Evolutionary conservation across 1,284 basidiomycete species (phyloP), one percentile per base, ranked within the genome.

Genomic region (Apiotrichum gamsii): DNA sequence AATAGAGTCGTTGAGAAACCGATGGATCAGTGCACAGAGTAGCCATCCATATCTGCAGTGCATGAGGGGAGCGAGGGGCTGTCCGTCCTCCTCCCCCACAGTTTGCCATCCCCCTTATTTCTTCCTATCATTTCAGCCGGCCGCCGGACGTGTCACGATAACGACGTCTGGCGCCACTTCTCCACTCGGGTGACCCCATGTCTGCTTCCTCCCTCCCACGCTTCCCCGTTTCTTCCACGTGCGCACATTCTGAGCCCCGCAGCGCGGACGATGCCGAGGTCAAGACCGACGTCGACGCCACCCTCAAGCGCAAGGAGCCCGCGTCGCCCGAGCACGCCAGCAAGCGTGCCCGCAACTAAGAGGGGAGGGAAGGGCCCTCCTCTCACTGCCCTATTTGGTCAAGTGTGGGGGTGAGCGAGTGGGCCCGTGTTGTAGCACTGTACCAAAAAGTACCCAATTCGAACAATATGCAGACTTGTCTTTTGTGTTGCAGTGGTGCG

Each of bases 261-360:
- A 41, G 39, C 23, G 46, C 43, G 36, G 43, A 47, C 25, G 32
- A 31, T 13, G 16, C 29, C 45, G 24, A 25, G 41, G 45, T 36
- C 45, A n/a, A n/a, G n/a, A n/a, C n/a, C n/a, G n/a, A 25, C 43
- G 48, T 44, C 32, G 52, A 43, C 31, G 29, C 38, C 16, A 29
- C 43, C 45, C 38, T 28, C 44, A 56, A 56, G 50, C 50, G 54
- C 37, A 49, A 56, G 50, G 40, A 35, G 33, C 45, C 49, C 37
- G 53, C 37, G 21, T 56, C 54, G 50, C 49, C 49, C 49, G 54
- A 56, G 38, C 45, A 49, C 47, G 41, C 49, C 35, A 31, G 28
- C 41, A 56, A 56, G 54, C 49, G 50, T 23, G 36, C 47, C 38
- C 29, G 31, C 15, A 33, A 30, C 39, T 28, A 28, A n/a, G n/a